Percentiles rank a stretch among this genome's conserved stretches.
Conservation (phyloP, 352 stramenopile genomes). For the Thalassiosira exigua region DNA sequence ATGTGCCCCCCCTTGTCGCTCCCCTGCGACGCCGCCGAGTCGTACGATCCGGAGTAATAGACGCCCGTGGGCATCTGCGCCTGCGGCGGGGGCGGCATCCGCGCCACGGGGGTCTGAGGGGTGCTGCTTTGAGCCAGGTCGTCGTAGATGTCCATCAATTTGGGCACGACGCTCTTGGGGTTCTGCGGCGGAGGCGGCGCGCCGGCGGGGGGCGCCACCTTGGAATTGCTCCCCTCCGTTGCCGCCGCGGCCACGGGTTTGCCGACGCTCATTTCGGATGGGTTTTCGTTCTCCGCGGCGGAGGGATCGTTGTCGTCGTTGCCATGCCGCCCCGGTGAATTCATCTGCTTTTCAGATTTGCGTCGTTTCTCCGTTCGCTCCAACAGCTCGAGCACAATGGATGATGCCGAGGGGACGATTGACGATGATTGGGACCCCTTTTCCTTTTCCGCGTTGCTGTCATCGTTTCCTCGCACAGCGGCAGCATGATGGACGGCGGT, state of each 20-base stretch:
- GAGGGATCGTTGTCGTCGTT: background rate
- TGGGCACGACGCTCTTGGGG: constrained; percentile 54
- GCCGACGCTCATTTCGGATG: constrained; percentile 7
- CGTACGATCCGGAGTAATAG: no score
- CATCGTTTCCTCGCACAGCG: no score
- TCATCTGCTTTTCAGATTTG: background rate
- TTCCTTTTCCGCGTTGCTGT: no score
- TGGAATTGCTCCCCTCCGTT: background rate
- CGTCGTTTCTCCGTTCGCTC: background rate
- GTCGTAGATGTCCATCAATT: constrained; percentile 79
- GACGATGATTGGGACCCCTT: no score
- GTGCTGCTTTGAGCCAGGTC: constrained; percentile 74
- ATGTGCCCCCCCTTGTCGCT: no score
- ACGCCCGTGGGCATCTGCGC: background rate
- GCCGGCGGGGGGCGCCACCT: no score
- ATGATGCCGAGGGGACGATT: no score
- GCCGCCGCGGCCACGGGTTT: background rate
- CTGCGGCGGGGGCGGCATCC: background rate
- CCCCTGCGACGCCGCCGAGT: no score
- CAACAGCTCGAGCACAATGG: no score
- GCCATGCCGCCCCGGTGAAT: no score
- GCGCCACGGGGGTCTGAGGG: constrained; percentile 42
- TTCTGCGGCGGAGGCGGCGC: background rate
- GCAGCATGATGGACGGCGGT: no score
- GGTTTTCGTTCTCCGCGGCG: background rate